Base-by-base conservation (phyloP, 2,329 filamentous ascomycete species). In the Neopestalotiopsis sp. region DNA sequence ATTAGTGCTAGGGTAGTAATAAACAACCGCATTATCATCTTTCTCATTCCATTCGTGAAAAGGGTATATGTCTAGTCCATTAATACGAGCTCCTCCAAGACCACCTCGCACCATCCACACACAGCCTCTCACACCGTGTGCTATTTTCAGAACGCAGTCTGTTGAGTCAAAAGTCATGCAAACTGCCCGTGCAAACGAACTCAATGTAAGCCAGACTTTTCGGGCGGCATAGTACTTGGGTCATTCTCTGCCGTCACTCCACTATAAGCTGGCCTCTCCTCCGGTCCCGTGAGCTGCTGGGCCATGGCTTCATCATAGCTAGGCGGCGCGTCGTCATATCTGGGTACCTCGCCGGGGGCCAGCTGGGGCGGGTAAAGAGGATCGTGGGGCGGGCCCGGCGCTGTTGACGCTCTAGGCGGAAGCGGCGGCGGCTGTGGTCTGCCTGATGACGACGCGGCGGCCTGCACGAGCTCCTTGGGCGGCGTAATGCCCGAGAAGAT, bases 291-390 rank as follows among this genome's bases (percentile, higher is more conserved):
- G 71, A 96, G 81, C 69, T 91, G 89, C 72, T 93, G 91, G 6
- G 94, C 94, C 81, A 98, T 91, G 13, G 94, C 94, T 80, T 98
- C 95, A 80, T 97, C 94, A 77, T 98, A 98, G 75, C 94, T 97
- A 7, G 95, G 95, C 20, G 95, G 95, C n/a, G 94, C 93, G 68
- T 96, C 94, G 40, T 94, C 91, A 72, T 88, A 84, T 0, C 78
- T 76, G 20, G 83, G 79, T 1, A 78, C 84, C 2, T 80, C 82
- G 12, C 77, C 74, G 9, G 80, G 78, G 45, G 85, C 84, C 24
- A 90, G 79, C 74, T 90, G 88, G 4, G 89, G 88, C 17, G 88
- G 89, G 70, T 90, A 90, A 7, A 88, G 77, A 3, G 88, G 84
- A 72, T 89, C 88, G 28, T 79, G 72, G 14, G 74, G 72, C 38